phyloP scores from a whole-genome alignment of 805 yeast species.

The Komagataella mondaviorum region DNA sequence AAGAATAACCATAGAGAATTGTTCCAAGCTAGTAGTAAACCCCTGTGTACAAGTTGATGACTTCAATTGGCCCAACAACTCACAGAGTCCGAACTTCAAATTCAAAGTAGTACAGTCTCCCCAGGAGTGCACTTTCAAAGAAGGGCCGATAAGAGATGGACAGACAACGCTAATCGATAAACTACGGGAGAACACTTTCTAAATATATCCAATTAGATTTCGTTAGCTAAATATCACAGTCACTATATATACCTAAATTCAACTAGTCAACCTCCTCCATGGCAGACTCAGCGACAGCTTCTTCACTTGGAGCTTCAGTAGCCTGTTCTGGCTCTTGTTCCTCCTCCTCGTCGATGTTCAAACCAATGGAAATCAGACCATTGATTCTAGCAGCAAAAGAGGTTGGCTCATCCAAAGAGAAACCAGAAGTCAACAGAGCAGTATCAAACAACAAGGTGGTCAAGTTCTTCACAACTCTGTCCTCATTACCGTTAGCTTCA shows the following conservation, averaged over 20 bases:
- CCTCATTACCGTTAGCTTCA: constrained; percentile 94
- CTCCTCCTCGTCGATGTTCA: constrained; percentile 86
- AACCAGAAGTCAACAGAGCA: constrained; percentile 96
- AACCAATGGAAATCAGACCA: constrained; percentile 95
- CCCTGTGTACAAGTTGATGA: constrained; percentile 13
- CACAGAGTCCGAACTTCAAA: constrained; percentile 9
- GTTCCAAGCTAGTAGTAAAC: constrained; percentile 4
- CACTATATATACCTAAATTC: not conserved
- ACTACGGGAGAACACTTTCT: not conserved
- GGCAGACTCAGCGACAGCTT: constrained; percentile 77
- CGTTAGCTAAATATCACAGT: not conserved
- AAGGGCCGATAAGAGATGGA: not conserved
- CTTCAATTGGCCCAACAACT: constrained; percentile 12
- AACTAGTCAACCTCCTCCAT: constrained; percentile 97
- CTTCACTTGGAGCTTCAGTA: constrained; percentile 42
- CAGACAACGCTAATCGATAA: not conserved
- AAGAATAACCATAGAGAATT: constrained; percentile 13
- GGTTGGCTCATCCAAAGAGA: constrained; percentile 96
- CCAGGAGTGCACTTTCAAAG: not conserved
- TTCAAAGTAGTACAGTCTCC: not conserved
- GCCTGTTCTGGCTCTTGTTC: constrained; percentile 24
- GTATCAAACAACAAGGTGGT: constrained; percentile 95
- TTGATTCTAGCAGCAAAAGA: constrained; percentile 96
- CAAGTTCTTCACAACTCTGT: constrained; percentile 95
- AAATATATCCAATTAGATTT: not conserved